Percentiles rank a stretch among this genome's conserved stretches.
Conservation (phyloP, 768 basidiomycete genomes). For the Lenzites betulinus region DNA sequence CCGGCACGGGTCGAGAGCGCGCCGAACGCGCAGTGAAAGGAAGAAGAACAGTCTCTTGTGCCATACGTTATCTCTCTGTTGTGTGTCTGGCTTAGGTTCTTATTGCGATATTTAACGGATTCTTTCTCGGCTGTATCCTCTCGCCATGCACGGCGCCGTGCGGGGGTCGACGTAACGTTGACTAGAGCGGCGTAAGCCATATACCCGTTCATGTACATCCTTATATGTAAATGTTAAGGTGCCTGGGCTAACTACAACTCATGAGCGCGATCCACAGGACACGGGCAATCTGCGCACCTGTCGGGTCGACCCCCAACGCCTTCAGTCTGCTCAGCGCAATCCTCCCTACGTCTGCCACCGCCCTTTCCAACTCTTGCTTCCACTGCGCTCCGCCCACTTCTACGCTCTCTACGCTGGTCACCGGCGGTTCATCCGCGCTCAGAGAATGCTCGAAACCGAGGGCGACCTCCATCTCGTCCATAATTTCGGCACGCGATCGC, state of each 20-base stretch:
- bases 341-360: constrained; percentile 67
- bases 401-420: constrained; percentile 41
- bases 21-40: constrained; percentile 2
- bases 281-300: background rate
- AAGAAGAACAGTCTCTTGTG: constrained; percentile 12
- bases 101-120: constrained; percentile 26
- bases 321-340: constrained; percentile 75
- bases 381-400: constrained; percentile 50
- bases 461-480: constrained; percentile 75
- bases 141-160: background rate
- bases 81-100: constrained; percentile 13
- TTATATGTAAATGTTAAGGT: background rate
- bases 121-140: constrained; percentile 6
- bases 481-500: constrained; percentile 67
- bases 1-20: constrained; percentile 20
- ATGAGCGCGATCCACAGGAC: background rate
- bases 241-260: background rate
- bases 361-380: constrained; percentile 69
- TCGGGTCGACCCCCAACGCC: constrained; percentile 40
- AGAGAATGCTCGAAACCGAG: constrained; percentile 55
- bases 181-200: background rate
- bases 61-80: constrained; percentile 11
- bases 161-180: background rate
- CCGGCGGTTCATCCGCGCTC: constrained; percentile 42
- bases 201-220: background rate